Base-by-base conservation (phyloP, 2,329 filamentous ascomycete species). In the Penicillium verrucosum region DNA sequence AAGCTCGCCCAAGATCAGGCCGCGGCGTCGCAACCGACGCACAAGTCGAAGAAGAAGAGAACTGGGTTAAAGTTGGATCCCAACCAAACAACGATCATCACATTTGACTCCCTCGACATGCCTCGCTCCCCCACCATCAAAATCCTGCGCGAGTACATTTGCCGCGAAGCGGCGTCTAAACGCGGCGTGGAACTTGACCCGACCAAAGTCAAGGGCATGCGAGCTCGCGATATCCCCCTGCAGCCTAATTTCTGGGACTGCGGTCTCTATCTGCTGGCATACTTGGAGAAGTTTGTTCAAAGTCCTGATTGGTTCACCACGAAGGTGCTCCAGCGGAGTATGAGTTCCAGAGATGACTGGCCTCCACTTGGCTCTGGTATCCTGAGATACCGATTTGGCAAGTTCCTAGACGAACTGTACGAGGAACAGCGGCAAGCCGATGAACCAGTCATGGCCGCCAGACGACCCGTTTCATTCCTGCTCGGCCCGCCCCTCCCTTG, bases 161-260 rank as follows among this genome's bases (percentile, higher is more conserved):
- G 82, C 7, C 82, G 83, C 46, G 94, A 97, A 75, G 88, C 89
- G 4, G 80, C 81, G 62, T 80, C 75, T 78, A 94, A 85, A 67
- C 78, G 77, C n/a, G 69, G 73, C 14, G 74, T 82, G 59, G 70
- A 77, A 5, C 75, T 82, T 14, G 70, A 78, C 11, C 69, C 73
- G n/a, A 72, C 70, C 5, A 65, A 74, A 11, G 74, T 85, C 53
- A 78, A 79, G 60, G 85, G 83, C 4, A 85, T 89, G 78, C 91
- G 85, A 38, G 90, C 89, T 5, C 88, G 84, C 58, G 80, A 82
- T 8, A 87, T 97, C 14, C 93, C 94, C 0, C 77, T 83, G 59
- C 94, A 99, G 72, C 76, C 84, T 47, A 97, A 99, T 68, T 89
- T 82, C 64, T 92, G 85, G 59, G 94, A 99, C 70, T 99, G 94